phyloP scores from a whole-genome alignment of 257 asterid species.

The Ilex asprella region DNA sequence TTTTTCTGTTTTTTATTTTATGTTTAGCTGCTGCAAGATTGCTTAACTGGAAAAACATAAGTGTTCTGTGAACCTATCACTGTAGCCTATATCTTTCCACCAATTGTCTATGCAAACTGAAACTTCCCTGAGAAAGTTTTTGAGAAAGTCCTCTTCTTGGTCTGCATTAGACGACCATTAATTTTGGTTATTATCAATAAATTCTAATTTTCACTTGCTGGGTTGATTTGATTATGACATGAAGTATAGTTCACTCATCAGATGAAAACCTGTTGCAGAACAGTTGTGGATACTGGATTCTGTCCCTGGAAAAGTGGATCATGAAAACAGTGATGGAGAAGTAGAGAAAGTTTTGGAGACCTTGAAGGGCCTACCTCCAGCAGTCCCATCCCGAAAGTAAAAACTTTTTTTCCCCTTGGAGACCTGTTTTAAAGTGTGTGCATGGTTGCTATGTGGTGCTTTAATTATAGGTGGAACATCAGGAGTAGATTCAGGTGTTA shows the following conservation, averaged over 20 bases:
- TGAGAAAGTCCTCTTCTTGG: not conserved
- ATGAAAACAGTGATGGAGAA: constrained; percentile 61
- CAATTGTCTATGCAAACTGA: not conserved
- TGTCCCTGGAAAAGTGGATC: constrained; percentile 69
- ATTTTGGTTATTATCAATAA: not conserved
- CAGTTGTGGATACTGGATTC: constrained; percentile 96
- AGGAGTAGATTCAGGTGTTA: not conserved
- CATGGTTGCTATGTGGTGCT: not conserved
- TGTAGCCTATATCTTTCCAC: no score
- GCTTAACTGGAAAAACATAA: no score
- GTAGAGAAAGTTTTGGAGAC: constrained; percentile 80
- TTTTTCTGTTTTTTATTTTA: no score
- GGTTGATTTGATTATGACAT: constrained; percentile 4
- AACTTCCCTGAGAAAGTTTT: not conserved
- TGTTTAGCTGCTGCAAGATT: no score
- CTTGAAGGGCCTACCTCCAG: constrained; percentile 57
- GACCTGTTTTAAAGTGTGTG: constrained; percentile 2
- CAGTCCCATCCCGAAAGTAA: constrained; percentile 75
- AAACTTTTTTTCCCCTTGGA: constrained; percentile 13
- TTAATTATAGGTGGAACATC: not conserved
- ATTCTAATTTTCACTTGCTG: not conserved
- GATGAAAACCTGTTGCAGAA: constrained; percentile 47
- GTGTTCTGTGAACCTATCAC: no score
- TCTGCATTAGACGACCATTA: no score
- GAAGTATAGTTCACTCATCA: constrained; percentile 12